Evolutionary conservation across 352 stramenopile species (phyloP).

Genomic region (Pythium utonaiense): DNA sequence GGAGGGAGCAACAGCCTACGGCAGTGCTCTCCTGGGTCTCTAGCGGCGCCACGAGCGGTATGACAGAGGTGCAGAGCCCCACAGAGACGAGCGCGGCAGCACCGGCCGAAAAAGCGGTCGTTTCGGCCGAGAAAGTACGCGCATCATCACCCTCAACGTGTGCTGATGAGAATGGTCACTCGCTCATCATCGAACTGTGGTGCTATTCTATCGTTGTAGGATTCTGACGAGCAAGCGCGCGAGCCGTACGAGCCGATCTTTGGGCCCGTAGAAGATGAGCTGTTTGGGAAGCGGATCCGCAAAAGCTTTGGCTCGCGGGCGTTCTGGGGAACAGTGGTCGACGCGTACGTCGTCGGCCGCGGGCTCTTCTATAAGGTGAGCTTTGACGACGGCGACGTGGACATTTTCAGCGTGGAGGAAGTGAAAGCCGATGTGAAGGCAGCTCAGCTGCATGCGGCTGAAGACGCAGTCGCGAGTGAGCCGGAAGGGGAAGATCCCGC

Average conservation of each 20-base stretch:
- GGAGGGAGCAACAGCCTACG: slow-evolving; percentile 13
- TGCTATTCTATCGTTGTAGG: slow-evolving; percentile 8
- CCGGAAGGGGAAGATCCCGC: background rate
- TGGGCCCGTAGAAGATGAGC: slow-evolving; percentile 23
- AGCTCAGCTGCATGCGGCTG: background rate
- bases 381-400: slow-evolving; percentile 81
- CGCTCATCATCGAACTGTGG: too few species aligned
- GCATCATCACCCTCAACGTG: background rate
- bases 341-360: slow-evolving; percentile 45
- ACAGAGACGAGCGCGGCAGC: background rate
- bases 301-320: slow-evolving; percentile 63
- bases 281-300: slow-evolving; percentile 39
- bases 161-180: too few species aligned
- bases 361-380: slow-evolving; percentile 74
- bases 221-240: background rate
- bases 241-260: slow-evolving; percentile 21
- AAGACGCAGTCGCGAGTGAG: slow-evolving; percentile 8
- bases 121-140: background rate
- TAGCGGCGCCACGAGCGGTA: background rate
- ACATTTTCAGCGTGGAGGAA: slow-evolving; percentile 59
- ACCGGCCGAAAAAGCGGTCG: background rate
- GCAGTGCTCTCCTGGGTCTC: background rate
- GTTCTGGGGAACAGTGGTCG: slow-evolving; percentile 68
- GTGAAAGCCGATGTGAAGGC: slow-evolving; percentile 36
- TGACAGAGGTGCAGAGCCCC: background rate